phyloP scores from a whole-genome alignment of 1,139 yeast genomes.

The Yamadazyma aaseri region DNA sequence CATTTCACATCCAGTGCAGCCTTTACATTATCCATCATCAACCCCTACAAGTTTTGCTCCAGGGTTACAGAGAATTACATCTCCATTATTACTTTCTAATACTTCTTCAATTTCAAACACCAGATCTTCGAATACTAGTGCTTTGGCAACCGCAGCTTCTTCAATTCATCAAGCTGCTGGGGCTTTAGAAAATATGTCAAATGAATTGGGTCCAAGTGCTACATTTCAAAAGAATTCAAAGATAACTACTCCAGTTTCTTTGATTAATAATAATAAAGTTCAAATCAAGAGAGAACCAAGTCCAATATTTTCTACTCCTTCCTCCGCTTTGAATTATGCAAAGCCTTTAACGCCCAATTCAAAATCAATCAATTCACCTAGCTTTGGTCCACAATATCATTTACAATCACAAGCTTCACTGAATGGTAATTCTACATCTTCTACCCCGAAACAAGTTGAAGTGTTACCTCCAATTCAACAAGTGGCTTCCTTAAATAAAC shows the following conservation, averaged over 20 bases:
- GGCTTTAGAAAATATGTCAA: conserved; percentile 57
- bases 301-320: conserved; percentile 32
- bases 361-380: conserved; percentile 34
- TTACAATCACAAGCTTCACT: conserved; percentile 13
- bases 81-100: conserved; percentile 56
- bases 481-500: conserved; percentile 18
- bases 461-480: conserved; percentile 40
- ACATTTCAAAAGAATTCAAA: conserved; percentile 27
- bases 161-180: conserved; percentile 53
- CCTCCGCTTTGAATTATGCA: conserved; percentile 30
- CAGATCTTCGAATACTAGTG: conserved; percentile 19
- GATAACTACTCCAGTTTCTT: conserved; percentile 22
- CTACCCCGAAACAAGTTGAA: conserved; percentile 14
- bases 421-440: conserved; percentile 19
- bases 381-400: conserved; percentile 46
- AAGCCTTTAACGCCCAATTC: conserved; percentile 16
- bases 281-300: conserved; percentile 19
- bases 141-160: conserved; percentile 8
- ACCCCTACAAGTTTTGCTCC: conserved; percentile 73
- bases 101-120: conserved; percentile 42
- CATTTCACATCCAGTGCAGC: conserved; percentile 40
- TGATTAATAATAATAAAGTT: conserved; percentile 23
- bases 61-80: conserved; percentile 59
- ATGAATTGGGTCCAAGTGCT: conserved; percentile 48
- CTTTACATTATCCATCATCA: conserved; percentile 65